phyloP scores from a whole-genome alignment of 2,329 filamentous ascomycete genomes.

The Thielaviopsis euricoi region DNA sequence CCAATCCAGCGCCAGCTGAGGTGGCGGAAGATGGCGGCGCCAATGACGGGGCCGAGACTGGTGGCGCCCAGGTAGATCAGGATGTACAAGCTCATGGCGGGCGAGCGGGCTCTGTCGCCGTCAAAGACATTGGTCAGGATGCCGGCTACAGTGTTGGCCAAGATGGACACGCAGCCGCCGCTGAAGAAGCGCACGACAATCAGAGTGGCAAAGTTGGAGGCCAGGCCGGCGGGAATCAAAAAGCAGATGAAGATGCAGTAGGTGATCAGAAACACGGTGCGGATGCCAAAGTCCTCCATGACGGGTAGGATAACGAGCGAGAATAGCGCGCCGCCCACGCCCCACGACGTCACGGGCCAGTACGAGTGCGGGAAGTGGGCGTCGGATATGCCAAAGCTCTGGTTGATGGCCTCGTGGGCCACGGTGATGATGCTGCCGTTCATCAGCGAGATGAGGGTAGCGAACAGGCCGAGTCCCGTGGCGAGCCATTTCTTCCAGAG shows the following conservation, averaged over 20 bases:
- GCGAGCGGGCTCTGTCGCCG: slow-evolving; percentile 15
- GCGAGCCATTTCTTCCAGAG: slow-evolving; percentile 25
- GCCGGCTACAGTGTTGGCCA: slow-evolving; percentile 15
- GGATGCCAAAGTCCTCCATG: slow-evolving; percentile 22
- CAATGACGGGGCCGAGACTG: slow-evolving; percentile 19
- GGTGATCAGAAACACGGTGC: slow-evolving; percentile 15
- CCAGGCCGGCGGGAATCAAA: slow-evolving; percentile 5
- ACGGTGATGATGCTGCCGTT: slow-evolving; percentile 12
- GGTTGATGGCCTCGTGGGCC: slow-evolving; percentile 12
- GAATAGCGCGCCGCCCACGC: slow-evolving; percentile 24
- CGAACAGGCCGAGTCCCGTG: slow-evolving; percentile 20
- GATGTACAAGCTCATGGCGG: slow-evolving; percentile 15
- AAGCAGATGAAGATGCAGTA: slow-evolving; percentile 16
- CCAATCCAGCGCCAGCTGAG: slow-evolving; percentile 22
- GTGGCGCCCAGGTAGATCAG: slow-evolving; percentile 13
- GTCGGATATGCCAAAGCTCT: slow-evolving; percentile 14
- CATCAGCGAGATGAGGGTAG: slow-evolving; percentile 16
- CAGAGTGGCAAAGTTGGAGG: slow-evolving; percentile 10
- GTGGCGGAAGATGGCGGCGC: slow-evolving; percentile 16
- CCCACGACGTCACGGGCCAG: slow-evolving; percentile 13
- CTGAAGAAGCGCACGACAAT: slow-evolving; percentile 16
- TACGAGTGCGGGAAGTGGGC: slow-evolving; percentile 10
- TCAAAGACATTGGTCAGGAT: slow-evolving; percentile 18
- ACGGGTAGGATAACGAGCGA: slow-evolving; percentile 24
- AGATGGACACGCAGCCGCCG: slow-evolving; percentile 17